Conservation (phyloP, 2,329 filamentous ascomycete species). For the Ophiobolus disseminans region DNA sequence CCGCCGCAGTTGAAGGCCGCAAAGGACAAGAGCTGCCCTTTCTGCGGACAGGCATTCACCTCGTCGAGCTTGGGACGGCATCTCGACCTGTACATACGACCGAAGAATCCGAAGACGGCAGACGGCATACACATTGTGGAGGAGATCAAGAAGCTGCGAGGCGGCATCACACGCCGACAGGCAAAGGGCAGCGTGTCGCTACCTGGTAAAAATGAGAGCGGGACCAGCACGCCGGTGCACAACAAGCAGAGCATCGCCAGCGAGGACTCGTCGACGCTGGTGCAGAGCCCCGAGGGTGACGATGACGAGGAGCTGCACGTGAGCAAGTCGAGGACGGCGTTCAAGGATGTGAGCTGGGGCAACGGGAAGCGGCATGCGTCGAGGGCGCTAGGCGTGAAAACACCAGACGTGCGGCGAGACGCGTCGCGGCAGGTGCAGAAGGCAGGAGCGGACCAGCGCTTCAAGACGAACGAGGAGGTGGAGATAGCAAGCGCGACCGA, state of each 20-base stretch:
- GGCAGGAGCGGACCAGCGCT: conserved; percentile 68
- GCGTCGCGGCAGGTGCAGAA: conserved; percentile 53
- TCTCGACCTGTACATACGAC: conserved; percentile 91
- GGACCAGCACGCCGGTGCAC: conserved; percentile 35
- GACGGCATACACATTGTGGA: conserved; percentile 92
- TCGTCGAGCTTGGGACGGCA: conserved; percentile 86
- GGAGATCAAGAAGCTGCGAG: conserved; percentile 82
- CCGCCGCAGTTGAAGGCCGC: conserved; percentile 55
- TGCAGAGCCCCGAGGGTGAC: conserved; percentile 28
- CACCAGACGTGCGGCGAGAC: conserved; percentile 50
- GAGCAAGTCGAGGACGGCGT: conserved; percentile 47
- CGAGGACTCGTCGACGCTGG: conserved; percentile 37
- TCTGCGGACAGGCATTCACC: conserved; percentile 88
- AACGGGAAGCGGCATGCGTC: conserved; percentile 76
- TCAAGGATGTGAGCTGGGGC: conserved; percentile 75
- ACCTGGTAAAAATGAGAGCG: conserved; percentile 58
- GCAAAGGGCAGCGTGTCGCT: conserved; percentile 66
- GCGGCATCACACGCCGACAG: conserved; percentile 85
- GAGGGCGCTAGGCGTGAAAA: conserved; percentile 53
- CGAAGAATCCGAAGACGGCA: conserved; percentile 85
- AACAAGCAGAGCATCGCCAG: conserved; percentile 31
- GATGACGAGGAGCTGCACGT: conserved; percentile 35
- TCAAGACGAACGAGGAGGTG: conserved; percentile 70
- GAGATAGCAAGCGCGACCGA: conserved; percentile 86
- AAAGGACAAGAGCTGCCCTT: conserved; percentile 90